Base-by-base conservation (phyloP, 1,284 basidiomycete species). In the Earliella scabrosa region DNA sequence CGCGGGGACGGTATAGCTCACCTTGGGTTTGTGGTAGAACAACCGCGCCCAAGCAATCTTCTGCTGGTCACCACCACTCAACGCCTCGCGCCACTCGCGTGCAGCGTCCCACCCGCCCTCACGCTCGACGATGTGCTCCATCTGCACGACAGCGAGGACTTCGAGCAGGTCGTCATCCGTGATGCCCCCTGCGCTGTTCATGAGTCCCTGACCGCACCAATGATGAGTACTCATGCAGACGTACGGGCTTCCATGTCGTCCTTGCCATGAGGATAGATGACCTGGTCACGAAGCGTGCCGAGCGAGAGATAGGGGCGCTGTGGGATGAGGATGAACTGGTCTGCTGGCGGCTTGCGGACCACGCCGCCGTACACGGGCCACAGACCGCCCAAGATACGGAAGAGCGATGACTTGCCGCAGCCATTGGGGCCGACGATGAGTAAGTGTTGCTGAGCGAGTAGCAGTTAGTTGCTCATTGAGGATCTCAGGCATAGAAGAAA, bases 361-460 rank as follows among this genome's bases (percentile, higher is more conserved):
- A 85, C 81, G 0, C 97, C 97, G 18, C 93, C 97, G 68, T 98
- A 97, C 4, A 98, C 92, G 1, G 97, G 96, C 96, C 97, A 99
- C 7, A 99, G 83, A 18, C 96, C 97, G 38, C 96, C 97, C 2
- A 99, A 80, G 57, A 98, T 97, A 24, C 97, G 87, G 82, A 97
- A 98, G 47, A 98, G 76, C 6, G 90, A 93, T 0, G 90, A 92
- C 71, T 97, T 97, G 23, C 95, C 95, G 65, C 92, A 91, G 10
- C 88, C 96, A 67, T 98, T 98, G 0, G 95, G 93, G 2, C 95
- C 95, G 45, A 97, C 90, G 45, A 97, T 94, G 14, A 97, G 83
- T 3, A 97, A 75, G 68, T 96, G 92, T 85, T 94, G 87, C 90
- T 94, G 24, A 43, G 21, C 4, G 4, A 3, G 18, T 7, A 27